Conservation (phyloP, 2,329 filamentous ascomycete species). For the Colletotrichum aenigma region DNA sequence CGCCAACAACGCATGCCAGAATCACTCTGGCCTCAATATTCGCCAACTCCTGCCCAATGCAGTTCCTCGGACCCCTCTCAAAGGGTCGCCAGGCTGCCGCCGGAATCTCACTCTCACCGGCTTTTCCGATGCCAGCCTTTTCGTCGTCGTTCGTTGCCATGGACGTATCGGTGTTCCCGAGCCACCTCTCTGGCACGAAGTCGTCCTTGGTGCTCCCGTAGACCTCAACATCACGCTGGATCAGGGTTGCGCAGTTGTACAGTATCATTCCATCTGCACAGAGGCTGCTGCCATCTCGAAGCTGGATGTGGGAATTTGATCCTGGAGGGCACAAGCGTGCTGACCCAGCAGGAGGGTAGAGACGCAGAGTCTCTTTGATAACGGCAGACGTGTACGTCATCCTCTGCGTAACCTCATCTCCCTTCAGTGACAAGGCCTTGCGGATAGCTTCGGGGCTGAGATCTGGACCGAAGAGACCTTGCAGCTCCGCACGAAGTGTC, state of each 20-base stretch:
- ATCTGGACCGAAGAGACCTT: constrained; percentile 36
- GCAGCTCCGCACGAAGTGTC: constrained; percentile 37
- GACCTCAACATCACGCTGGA: constrained; percentile 37
- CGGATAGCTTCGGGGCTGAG: constrained; percentile 28
- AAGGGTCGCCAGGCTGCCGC: constrained; percentile 57
- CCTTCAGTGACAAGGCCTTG: constrained; percentile 28
- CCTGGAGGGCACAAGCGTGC: constrained; percentile 30
- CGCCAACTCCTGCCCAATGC: constrained; percentile 60
- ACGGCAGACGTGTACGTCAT: constrained; percentile 41
- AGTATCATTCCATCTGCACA: constrained; percentile 38
- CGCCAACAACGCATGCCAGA: constrained; percentile 33
- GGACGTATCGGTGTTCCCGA: constrained; percentile 30
- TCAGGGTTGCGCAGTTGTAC: constrained; percentile 35
- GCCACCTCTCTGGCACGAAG: constrained; percentile 46
- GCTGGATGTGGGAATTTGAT: constrained; percentile 30
- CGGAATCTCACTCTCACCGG: constrained; percentile 16
- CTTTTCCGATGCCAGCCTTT: background rate
- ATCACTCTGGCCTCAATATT: constrained; percentile 57
- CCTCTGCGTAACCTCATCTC: constrained; percentile 31
- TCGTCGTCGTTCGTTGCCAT: constrained; percentile 21
- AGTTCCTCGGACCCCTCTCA: constrained; percentile 55
- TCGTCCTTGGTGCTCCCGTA: constrained; percentile 37
- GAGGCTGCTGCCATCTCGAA: constrained; percentile 28
- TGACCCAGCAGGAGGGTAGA: constrained; percentile 36
- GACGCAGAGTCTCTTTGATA: constrained; percentile 39